Conservation (phyloP, 2,329 filamentous ascomycete species). For the Colletotrichum chrysophilum region DNA sequence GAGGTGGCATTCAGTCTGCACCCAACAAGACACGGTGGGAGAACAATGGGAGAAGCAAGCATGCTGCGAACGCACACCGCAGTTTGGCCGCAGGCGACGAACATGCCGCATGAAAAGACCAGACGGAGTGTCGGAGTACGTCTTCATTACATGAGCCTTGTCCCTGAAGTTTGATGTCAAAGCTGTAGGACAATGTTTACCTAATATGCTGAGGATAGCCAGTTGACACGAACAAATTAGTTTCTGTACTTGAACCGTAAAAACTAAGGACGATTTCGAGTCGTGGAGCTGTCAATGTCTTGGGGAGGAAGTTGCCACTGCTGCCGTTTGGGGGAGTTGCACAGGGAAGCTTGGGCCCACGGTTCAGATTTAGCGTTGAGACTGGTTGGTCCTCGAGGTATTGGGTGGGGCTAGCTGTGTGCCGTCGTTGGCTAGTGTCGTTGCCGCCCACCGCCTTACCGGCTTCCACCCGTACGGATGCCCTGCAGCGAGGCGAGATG, state of each 20-base stretch:
- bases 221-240: neutral
- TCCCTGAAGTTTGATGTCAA: neutral
- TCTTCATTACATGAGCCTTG: neutral
- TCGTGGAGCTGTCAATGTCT: neutral
- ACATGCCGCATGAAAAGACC: neutral
- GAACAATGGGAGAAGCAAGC: neutral
- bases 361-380: neutral
- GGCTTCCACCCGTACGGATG: neutral
- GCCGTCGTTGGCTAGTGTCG: neutral
- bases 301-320: neutral
- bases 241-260: neutral
- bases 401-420: neutral
- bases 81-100: neutral
- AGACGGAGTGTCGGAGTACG: neutral
- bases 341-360: neutral
- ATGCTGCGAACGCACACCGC: neutral
- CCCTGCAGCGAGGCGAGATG: conserved; percentile 11
- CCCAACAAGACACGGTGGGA: neutral
- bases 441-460: neutral
- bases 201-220: neutral
- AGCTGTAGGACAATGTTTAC: neutral
- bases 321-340: neutral
- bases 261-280: neutral
- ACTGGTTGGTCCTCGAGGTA: neutral
- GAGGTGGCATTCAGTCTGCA: neutral